Conservation (phyloP, 164 flowering plant genomes). For the Pachysandra terminalis region DNA sequence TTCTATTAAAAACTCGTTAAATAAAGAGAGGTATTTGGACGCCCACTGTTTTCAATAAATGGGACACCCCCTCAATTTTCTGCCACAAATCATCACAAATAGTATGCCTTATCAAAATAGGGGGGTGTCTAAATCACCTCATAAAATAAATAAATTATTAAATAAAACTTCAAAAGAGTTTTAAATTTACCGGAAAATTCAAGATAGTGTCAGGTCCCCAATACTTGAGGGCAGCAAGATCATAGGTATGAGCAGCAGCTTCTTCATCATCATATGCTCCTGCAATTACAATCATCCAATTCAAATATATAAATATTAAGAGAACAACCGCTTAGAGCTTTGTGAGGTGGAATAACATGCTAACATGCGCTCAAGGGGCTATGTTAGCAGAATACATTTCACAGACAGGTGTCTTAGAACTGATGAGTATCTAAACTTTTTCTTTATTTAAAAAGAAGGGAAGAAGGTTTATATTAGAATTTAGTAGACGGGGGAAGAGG, state of each 20-base stretch:
- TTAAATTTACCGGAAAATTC: constrained; percentile 77
- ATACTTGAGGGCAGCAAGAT: constrained; percentile 90
- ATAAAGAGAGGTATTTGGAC: too few species aligned
- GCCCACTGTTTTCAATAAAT: too few species aligned
- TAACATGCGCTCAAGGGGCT: constrained; percentile 12
- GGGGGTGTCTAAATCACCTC: too few species aligned
- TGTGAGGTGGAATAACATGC: background rate
- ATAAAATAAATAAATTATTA: background rate
- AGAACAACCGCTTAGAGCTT: background rate
- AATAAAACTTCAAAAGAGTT: background rate
- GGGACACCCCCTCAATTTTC: too few species aligned
- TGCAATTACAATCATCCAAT: constrained; percentile 20
- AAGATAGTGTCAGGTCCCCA: constrained; percentile 78
- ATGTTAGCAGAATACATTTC: constrained; percentile 3
- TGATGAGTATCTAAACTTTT: too few species aligned
- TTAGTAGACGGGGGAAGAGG: background rate
- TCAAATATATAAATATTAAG: too few species aligned
- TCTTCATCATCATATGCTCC: constrained; percentile 94
- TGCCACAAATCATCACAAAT: too few species aligned
- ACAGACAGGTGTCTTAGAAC: background rate
- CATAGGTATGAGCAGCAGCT: constrained; percentile 90
- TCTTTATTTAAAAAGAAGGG: background rate
- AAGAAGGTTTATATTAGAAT: too few species aligned
- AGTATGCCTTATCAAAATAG: too few species aligned
- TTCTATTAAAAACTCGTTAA: too few species aligned